Evolutionary conservation across 192 early-diverging fungal species (phyloP), one percentile per base, ranked within the genome.

Genomic region (Backusella westeae): DNA sequence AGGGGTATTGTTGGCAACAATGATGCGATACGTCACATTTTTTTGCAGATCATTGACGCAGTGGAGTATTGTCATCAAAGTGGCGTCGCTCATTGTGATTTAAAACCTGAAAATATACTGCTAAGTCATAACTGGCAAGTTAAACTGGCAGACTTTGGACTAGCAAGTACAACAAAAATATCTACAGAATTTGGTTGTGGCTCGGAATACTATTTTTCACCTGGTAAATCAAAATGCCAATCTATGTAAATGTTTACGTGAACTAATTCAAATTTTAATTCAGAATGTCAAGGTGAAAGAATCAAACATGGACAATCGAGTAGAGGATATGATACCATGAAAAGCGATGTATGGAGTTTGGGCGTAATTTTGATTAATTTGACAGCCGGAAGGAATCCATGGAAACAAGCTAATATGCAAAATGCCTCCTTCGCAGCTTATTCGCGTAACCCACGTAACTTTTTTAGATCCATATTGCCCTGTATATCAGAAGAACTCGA

Each of bases 61-160:
- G 89, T 98, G 52, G 82, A 90, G 65, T 89, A 91, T 78, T 89
- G 92, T 39, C 91, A 95, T 80, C 82, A 81, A 6, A 76, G 87
- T 53, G 88, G 89, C 4, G 87, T 95, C 38, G 91, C 88, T 63
- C 94, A 95, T 75, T 86, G 93, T 36, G 94, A 95, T 77, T 86
- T 95, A 63, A 95, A 95, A 81, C 93, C 93, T 34, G 94, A 95
- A 77, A 95, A 95, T 52, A 92, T 95, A 35, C 82, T 94, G 35
- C 84, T 94, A 14, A 87, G 88, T 66, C 87, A 86, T 76, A 73
- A 77, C 6, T 59, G 85, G n/a, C 77, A 82, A 26, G 85, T 92
- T 67, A 99, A 96, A 87, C 87, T 99, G 63, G 90, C 94, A 17
- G 97, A 99, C 83, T 99, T 99, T 90, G 97, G 97, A 10, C 81